Percentiles rank a stretch among this genome's conserved stretches.
Conservation (phyloP, 179 eudicot genomes). For the Beta macrorhiza region DNA sequence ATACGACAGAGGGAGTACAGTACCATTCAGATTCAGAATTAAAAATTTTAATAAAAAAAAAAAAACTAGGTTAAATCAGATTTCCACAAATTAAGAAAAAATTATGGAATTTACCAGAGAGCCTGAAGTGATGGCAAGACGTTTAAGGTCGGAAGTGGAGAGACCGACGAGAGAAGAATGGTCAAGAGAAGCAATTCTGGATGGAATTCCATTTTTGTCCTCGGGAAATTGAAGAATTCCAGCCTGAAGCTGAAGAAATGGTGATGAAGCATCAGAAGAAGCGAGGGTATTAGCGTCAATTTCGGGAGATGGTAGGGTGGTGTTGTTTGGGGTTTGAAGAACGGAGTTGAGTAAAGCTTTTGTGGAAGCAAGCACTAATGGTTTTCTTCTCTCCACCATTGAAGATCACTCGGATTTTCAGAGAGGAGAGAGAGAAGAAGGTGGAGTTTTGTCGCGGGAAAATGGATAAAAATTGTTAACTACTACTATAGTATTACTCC, state of each 20-base stretch:
- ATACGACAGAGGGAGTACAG: too few relatives aligned
- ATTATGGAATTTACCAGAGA: slow-evolving; percentile 51
- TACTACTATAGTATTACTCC: too few relatives aligned
- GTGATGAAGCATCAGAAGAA: slow-evolving; percentile 22
- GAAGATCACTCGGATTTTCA: neutral
- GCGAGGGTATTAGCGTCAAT: slow-evolving; percentile 13
- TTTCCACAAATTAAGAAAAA: too few relatives aligned
- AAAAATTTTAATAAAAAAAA: too few relatives aligned
- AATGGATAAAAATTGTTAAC: neutral
- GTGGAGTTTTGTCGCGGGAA: neutral
- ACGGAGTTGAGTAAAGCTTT: slow-evolving; percentile 61
- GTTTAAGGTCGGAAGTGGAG: slow-evolving; percentile 61
- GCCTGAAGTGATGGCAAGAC: slow-evolving; percentile 69
- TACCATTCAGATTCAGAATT: too few relatives aligned
- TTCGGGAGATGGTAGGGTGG: neutral
- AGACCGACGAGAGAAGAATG: slow-evolving; percentile 68
- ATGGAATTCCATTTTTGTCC: slow-evolving; percentile 22
- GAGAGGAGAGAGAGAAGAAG: neutral
- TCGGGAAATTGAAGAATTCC: slow-evolving; percentile 61
- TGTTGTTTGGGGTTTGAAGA: slow-evolving; percentile 27
- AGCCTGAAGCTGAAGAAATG: slow-evolving; percentile 43
- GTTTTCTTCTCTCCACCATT: slow-evolving; percentile 79
- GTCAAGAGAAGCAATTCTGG: slow-evolving; percentile 40
- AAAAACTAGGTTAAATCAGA: too few relatives aligned
- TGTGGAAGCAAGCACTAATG: slow-evolving; percentile 82